Conservation (phyloP, 2,329 filamentous ascomycete genomes). For the Hymenoscyphus infarciens region DNA sequence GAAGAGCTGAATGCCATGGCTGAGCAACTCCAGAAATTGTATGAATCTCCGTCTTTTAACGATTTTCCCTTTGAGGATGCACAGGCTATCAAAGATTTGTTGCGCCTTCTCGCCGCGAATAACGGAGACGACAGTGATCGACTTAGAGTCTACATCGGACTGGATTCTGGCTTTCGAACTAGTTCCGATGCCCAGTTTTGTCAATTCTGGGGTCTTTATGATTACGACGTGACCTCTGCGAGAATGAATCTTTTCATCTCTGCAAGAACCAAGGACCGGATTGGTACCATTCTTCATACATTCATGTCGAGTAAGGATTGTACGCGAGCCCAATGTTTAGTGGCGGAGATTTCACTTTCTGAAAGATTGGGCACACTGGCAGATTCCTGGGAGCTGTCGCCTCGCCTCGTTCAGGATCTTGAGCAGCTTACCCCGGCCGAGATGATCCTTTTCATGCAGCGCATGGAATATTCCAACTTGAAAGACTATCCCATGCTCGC, state of each 20-base stretch:
- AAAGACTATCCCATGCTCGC: conserved; percentile 30
- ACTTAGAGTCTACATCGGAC: conserved; percentile 37
- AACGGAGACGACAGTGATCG: conserved; percentile 28
- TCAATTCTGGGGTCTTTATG: conserved; percentile 38
- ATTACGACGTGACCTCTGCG: conserved; percentile 17
- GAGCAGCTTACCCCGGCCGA: conserved; percentile 41
- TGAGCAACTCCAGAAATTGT: conserved; percentile 19
- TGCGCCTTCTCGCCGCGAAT: conserved; percentile 11
- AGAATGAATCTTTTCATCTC: conserved; percentile 38
- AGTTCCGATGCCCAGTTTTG: conserved; percentile 26
- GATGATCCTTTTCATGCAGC: conserved; percentile 39
- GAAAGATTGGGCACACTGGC: conserved; percentile 30
- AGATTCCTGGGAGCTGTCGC: conserved; percentile 32
- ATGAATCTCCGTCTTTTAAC: conserved; percentile 35
- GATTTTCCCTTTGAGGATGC: conserved; percentile 1
- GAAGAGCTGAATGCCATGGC: conserved; percentile 14
- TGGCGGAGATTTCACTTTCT: conserved; percentile 39
- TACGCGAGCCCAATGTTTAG: conserved; percentile 40
- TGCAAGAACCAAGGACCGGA: conserved; percentile 23
- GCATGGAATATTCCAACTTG: conserved; percentile 19
- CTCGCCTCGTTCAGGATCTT: conserved; percentile 42
- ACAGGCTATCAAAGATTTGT: conserved; percentile 17
- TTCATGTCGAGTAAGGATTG: conserved; percentile 42
- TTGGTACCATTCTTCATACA: conserved; percentile 42
- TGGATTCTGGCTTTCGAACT: conserved; percentile 38